Percentiles rank a stretch among this genome's conserved stretches.
Conservation (phyloP, 176 grass and related monocot species). For the Oryza meridionalis region DNA sequence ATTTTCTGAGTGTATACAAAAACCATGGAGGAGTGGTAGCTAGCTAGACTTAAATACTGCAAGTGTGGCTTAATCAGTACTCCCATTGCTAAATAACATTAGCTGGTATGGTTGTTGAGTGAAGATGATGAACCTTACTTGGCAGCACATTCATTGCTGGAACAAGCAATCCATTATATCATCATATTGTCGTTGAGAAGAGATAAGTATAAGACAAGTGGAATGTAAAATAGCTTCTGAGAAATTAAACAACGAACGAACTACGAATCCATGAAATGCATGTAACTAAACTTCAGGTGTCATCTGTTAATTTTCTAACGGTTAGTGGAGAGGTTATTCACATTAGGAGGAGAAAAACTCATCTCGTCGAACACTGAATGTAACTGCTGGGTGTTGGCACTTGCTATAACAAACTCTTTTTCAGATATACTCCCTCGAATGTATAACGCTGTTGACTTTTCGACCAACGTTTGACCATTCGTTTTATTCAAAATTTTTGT, state of each 20-base stretch:
- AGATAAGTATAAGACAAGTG: slow-evolving; percentile 16
- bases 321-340: background rate
- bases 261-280: background rate
- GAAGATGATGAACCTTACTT: background rate
- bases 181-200: slow-evolving; percentile 15
- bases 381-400: background rate
- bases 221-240: background rate
- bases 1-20: background rate
- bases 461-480: too few relatives aligned
- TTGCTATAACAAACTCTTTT: background rate
- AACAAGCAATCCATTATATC: slow-evolving; percentile 16
- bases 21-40: background rate
- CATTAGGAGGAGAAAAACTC: background rate
- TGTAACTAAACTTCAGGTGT: slow-evolving; percentile 10
- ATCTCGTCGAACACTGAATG: slow-evolving; percentile 1
- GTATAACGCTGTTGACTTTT: too few relatives aligned
- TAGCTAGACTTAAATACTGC: background rate
- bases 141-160: background rate
- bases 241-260: slow-evolving; percentile 9
- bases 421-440: too few relatives aligned
- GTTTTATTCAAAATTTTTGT: too few relatives aligned
- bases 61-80: slow-evolving; percentile 4
- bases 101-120: background rate
- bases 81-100: background rate
- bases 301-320: background rate